phyloP scores from a whole-genome alignment of 2,329 filamentous ascomycete species.

The Xylariaceae sp. region DNA sequence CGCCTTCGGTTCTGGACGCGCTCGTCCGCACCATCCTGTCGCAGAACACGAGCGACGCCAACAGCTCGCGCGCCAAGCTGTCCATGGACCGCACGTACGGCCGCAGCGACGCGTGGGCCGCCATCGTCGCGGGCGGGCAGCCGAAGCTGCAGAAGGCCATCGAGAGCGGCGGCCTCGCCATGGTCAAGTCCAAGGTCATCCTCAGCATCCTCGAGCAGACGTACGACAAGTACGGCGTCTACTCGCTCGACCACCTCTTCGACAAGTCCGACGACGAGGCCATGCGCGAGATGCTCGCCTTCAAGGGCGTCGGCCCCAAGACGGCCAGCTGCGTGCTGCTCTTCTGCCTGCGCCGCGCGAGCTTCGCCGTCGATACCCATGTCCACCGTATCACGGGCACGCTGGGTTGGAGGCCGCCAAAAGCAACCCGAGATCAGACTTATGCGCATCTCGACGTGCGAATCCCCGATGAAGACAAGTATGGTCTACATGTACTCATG shows the following conservation, averaged over 20 bases:
- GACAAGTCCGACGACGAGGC: conserved; percentile 51
- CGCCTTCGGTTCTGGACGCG: conserved; percentile 58
- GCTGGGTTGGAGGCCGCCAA: conserved; percentile 55
- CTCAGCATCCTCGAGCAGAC: conserved; percentile 72
- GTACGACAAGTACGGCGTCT: conserved; percentile 50
- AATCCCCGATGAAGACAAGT: conserved; percentile 57
- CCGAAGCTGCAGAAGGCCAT: conserved; percentile 64
- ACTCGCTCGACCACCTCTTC: conserved; percentile 59
- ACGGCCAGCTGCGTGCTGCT: conserved; percentile 60
- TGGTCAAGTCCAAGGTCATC: conserved; percentile 76
- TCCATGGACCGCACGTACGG: conserved; percentile 54
- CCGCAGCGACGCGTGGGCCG: conserved; percentile 51
- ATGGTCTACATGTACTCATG: conserved; percentile 56
- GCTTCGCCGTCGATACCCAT: conserved; percentile 62
- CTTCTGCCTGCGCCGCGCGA: conserved; percentile 55
- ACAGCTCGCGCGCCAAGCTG: conserved; percentile 66
- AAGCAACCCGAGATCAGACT: conserved; percentile 52
- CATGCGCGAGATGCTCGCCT: conserved; percentile 57
- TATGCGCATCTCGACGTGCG: conserved; percentile 57
- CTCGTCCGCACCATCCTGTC: conserved; percentile 59
- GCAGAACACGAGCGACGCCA: conserved; percentile 59
- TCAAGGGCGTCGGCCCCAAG: conserved; percentile 61
- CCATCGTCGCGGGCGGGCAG: conserved; percentile 49
- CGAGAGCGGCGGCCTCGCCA: conserved; percentile 72
- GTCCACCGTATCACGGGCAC: conserved; percentile 57